Conservation (phyloP, 495 filamentous ascomycete genomes). For the Aspergillus incahuasiensis region DNA sequence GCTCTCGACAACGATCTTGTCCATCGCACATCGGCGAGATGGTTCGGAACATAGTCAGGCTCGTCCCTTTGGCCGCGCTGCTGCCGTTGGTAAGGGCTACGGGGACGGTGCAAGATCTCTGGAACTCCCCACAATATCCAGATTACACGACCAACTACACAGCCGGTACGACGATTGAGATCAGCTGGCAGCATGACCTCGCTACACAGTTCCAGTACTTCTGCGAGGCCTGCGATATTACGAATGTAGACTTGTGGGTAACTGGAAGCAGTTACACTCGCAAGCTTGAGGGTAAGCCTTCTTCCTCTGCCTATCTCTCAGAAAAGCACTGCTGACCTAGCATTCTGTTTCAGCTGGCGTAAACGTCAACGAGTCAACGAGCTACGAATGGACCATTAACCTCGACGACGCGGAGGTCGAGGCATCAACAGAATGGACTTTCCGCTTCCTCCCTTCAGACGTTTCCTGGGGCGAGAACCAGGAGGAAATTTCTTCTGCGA, state of each 20-base stretch:
- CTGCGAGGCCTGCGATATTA: conserved; percentile 2
- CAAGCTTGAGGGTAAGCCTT: neutral
- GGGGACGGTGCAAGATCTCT: conserved; percentile 6
- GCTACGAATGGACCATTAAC: conserved; percentile 8
- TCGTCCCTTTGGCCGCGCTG: neutral
- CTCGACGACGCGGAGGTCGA: conserved; percentile 1
- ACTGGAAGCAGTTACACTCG: conserved; percentile 2
- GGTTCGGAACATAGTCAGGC: neutral
- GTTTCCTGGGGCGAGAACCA: neutral
- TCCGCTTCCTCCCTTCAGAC: conserved; percentile 9
- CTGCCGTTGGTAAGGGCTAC: neutral
- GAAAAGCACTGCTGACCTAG: neutral
- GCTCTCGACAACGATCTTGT: neutral
- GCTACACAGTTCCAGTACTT: neutral
- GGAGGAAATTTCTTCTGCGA: conserved; percentile 8
- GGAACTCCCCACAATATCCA: conserved; percentile 1
- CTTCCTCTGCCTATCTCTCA: neutral
- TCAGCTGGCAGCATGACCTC: conserved; percentile 1
- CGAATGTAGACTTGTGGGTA: conserved; percentile 9
- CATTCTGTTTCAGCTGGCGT: neutral
- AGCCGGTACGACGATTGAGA: neutral
- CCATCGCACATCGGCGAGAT: neutral
- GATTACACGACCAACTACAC: conserved; percentile 5
- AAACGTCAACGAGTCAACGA: neutral
- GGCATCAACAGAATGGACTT: neutral